These are phyloP conservation scores for Diospyros lotus DNA, from an alignment of 148 eudicot genomes.

Conservation along the genomic window DNA sequence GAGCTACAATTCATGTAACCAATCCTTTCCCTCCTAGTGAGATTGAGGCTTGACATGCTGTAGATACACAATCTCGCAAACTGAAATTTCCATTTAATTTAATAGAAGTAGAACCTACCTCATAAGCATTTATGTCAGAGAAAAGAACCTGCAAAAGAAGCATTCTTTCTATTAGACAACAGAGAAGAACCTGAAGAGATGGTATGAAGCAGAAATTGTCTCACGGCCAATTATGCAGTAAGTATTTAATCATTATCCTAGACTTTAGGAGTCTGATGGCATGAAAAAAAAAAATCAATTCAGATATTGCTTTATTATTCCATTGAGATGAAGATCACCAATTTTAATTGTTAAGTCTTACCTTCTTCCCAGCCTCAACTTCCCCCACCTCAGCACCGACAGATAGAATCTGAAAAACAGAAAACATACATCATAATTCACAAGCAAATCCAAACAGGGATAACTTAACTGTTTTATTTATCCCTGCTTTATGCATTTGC, in stretches of 20 bases:
- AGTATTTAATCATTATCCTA: too few relatives aligned
- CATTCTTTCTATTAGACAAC: background rate
- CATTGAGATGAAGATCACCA: constrained; percentile 1
- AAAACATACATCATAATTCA: background rate
- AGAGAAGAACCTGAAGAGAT: background rate
- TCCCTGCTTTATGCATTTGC: constrained; percentile 5
- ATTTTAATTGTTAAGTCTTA: constrained; percentile 17
- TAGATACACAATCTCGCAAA: too few relatives aligned
- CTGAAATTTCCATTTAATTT: background rate
- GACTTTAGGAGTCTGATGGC: background rate
- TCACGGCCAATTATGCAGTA: background rate
- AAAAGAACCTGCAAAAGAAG: constrained; percentile 74
- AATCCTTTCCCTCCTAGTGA: too few relatives aligned
- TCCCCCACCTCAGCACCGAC: constrained; percentile 74
- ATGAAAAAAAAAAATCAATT: background rate
- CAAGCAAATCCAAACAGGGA: background rate
- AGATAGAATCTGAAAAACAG: constrained; percentile 54
- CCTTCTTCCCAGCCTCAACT: constrained; percentile 92
- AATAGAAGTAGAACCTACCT: constrained; percentile 34
- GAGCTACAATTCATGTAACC: too few relatives aligned
- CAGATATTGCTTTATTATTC: background rate
- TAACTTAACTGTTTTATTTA: background rate
- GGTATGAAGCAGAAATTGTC: background rate
- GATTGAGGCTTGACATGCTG: too few relatives aligned
- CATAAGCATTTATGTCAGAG: constrained; percentile 91